Base-by-base conservation (phyloP, 345 rosid species). In the Nephelium lappaceum region DNA sequence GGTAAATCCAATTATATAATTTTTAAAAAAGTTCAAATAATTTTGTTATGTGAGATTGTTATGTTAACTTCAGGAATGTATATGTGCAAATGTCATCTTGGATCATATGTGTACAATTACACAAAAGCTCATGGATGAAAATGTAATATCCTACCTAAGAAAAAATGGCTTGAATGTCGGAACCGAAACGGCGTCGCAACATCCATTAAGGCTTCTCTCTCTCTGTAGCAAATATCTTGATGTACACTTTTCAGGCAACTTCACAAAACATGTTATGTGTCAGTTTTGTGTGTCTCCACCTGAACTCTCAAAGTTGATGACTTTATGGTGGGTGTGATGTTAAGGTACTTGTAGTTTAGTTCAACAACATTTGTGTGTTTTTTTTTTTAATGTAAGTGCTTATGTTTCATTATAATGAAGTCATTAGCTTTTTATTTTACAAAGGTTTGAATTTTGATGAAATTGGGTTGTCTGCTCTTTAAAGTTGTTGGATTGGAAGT, bases 401-500 rank as follows among this genome's bases (percentile, higher is more conserved):
- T 49, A 47, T 49, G 19, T 53, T 53, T 12, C 25, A 3, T 38
- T n/a, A 11, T 72, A 36, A 21, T 63, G 11, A 67, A 24, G 23
- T 11, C 36, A 71, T 55, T 53, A 18, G 64, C 47, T 71, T 71
- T 71, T 71, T 27, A 55, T 31, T 6, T 11, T 36, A 27, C 21
- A 51, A 38, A 11, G 47, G 36, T 25, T 58, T 25, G 7, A 15
- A 71, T 41, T 75, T 55, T 43, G 58, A n/a, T 82, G 16, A 51
- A 18, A 62, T 51, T 64, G 65, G 62, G 18, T 69, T 73, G 11
- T 18, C 3, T 78, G 72, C 68, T 72, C 3, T 55, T 23, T 21
- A 5, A 43, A 43, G 65, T 25, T 49, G 47, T 21, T 75, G 62
- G 31, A 19, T 47, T 64, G 78, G 19, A 49, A 24, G 39, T 76